Evolutionary conservation across 2,329 filamentous ascomycete species (phyloP), one percentile per base, ranked within the genome.

Genomic region (Nemania abortiva): DNA sequence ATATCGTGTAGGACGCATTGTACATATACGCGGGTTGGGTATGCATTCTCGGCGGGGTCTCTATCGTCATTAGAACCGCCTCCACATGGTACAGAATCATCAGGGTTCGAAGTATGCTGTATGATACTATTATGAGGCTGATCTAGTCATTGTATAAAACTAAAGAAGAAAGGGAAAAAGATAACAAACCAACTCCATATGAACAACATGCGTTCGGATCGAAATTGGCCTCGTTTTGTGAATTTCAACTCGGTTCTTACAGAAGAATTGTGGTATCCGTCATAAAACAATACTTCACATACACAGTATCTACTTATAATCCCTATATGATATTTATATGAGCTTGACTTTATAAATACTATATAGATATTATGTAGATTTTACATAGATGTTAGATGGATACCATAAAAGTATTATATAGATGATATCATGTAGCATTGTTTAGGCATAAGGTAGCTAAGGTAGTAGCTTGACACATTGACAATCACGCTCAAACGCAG

Each of bases 1-100:
- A 45, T 61, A 4, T 42, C 24, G 9, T 39, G 31, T 31, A 56
- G 24, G 42, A 60, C 24, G 27, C 20, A 42, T 49, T 62, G 66
- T 65, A 69, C 53, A 61, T 66, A 45, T 62, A 65, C 22, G 37
- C 58, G 56, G 52, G 39, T 42, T 9, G 20, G 60, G 59, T 68
- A 61, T 61, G 54, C 24, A 22, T 61, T 49, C 65, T 42, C 27
- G 50, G 29, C 50, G 7, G 27, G 7, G 47, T 37, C 58, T 56
- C 27, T n/a, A 34, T 53, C 42, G 29, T 31, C 49, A 22, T 39
- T 5, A 24, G 24, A 31, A 50, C 18, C n/a, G 34, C 39, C 56
- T 49, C 4, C 15, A n/a, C 10, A 49, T 54, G 37, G 49, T 11
- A 29, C n/a, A 13, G 31, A 22, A 11, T 20, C 42, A 34, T 20